Conservation (phyloP, 441 rosid species). For the Brassica hybrid region DNA sequence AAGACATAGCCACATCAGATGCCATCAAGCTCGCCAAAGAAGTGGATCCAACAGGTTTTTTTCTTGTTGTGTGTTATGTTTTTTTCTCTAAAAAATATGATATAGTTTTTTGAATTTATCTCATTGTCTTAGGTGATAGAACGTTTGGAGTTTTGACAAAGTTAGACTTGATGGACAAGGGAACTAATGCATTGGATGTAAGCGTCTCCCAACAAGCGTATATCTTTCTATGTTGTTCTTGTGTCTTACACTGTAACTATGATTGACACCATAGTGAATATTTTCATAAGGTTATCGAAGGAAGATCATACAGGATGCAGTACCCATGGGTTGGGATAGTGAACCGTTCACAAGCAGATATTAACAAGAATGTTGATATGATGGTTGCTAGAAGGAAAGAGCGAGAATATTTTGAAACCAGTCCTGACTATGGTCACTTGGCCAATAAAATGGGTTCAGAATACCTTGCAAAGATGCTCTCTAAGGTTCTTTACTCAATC, state of each 20-base stretch:
- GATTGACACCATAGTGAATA: neutral
- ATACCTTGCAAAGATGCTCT: constrained; percentile 90
- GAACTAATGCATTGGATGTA: constrained; percentile 90
- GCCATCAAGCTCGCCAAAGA: constrained; percentile 94
- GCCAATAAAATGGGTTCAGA: constrained; percentile 92
- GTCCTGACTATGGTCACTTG: constrained; percentile 90
- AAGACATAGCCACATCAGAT: constrained; percentile 98
- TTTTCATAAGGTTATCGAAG: constrained; percentile 73
- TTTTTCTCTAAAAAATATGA: neutral
- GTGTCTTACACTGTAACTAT: neutral
- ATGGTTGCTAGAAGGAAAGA: constrained; percentile 88
- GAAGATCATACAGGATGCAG: constrained; percentile 79
- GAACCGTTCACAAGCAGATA: constrained; percentile 98
- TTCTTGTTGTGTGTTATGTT: neutral
- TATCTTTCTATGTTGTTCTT: neutral
- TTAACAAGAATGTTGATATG: constrained; percentile 91
- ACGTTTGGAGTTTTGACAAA: constrained; percentile 92
- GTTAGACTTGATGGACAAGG: constrained; percentile 96
- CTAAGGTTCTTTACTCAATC: constrained; percentile 52
- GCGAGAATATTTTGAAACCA: constrained; percentile 80
- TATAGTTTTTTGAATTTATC: neutral
- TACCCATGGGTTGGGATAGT: constrained; percentile 98
- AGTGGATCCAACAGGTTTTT: constrained; percentile 84
- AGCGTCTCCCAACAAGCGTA: constrained; percentile 13
- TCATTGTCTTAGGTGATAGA: constrained; percentile 62